Evolutionary conservation across 768 basidiomycete species (phyloP).

Genomic region (Kwoniella botswanensis): DNA sequence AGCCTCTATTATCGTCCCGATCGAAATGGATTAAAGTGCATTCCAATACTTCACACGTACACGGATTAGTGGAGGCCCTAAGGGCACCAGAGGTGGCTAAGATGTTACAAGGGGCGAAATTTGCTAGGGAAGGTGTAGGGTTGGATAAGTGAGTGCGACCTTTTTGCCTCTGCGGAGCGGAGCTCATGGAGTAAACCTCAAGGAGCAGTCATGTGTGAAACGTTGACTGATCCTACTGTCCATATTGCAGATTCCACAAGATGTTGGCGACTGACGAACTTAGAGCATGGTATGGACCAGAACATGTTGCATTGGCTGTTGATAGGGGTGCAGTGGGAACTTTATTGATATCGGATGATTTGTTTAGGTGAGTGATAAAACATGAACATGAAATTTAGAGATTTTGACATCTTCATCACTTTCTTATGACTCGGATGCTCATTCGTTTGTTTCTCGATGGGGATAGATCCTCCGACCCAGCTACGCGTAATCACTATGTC

Average conservation of each 20-base stretch:
- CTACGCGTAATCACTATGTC: slow-evolving; percentile 80
- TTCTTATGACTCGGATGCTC: not conserved
- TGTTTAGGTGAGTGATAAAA: slow-evolving; percentile 74
- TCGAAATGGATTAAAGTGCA: slow-evolving; percentile 91
- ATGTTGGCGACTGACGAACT: slow-evolving; percentile 94
- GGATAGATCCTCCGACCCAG: slow-evolving; percentile 76
- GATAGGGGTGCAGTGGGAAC: slow-evolving; percentile 93
- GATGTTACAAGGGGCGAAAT: slow-evolving; percentile 70
- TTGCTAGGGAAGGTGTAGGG: slow-evolving; percentile 88
- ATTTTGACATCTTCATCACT: not conserved
- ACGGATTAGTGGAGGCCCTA: slow-evolving; percentile 89
- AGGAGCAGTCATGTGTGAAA: no score
- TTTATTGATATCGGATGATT: slow-evolving; percentile 88
- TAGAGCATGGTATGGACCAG: slow-evolving; percentile 97
- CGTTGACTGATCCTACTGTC: not conserved
- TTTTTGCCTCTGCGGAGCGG: no score
- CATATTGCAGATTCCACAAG: slow-evolving; percentile 80
- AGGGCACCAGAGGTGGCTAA: slow-evolving; percentile 84
- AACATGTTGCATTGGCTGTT: slow-evolving; percentile 88
- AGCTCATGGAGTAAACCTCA: no score
- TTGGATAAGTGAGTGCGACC: slow-evolving; percentile 72
- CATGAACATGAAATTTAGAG: not conserved
- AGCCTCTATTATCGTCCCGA: slow-evolving; percentile 73
- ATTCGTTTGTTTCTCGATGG: not conserved
- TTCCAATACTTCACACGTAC: slow-evolving; percentile 89